phyloP scores from a whole-genome alignment of 371 early-diverging fungal genomes.

The Amoeboradix gromovi region DNA sequence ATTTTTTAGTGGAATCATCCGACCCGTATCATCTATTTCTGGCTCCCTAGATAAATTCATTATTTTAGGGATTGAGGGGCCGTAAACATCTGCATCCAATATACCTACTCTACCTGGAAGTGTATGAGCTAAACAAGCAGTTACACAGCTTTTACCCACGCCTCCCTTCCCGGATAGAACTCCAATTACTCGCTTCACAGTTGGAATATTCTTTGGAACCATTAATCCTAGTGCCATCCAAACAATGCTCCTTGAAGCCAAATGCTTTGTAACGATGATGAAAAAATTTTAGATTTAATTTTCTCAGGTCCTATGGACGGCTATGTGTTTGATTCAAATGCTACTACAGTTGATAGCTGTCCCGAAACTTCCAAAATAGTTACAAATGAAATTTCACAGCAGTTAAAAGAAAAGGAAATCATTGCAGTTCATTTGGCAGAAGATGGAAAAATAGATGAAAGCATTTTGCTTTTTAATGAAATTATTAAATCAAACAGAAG shows the following conservation, averaged over 20 bases:
- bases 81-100: constrained; percentile 70
- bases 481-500: neutral
- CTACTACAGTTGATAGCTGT: neutral
- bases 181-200: neutral
- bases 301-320: neutral
- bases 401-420: neutral
- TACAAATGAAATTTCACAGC: neutral
- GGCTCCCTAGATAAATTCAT: constrained; percentile 49
- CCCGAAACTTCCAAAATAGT: too few species aligned
- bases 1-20: constrained; percentile 34
- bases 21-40: constrained; percentile 18
- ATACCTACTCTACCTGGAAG: constrained; percentile 24
- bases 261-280: too few species aligned
- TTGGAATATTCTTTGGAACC: neutral
- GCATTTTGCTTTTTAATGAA: neutral
- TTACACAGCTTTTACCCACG: constrained; percentile 58
- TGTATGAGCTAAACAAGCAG: constrained; percentile 18
- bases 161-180: constrained; percentile 48
- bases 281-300: neutral
- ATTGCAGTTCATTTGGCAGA: neutral
- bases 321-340: neutral
- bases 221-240: neutral
- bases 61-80: constrained; percentile 54
- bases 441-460: neutral
- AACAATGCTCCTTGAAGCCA: too few species aligned